Conservation (phyloP, 306 rosid species). For the Luffa aegyptiaca region DNA sequence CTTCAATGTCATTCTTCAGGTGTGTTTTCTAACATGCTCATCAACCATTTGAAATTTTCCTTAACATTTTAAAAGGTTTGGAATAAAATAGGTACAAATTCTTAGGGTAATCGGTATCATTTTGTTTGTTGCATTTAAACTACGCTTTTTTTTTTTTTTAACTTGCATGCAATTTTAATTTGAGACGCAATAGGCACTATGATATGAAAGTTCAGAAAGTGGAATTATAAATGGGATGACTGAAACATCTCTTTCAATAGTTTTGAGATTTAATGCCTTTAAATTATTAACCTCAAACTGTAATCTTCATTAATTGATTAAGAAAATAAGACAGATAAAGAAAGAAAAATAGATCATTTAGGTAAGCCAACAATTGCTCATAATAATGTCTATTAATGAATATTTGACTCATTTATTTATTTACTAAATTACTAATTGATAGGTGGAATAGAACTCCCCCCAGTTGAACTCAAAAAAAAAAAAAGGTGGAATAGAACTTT, state of each 20-base stretch:
- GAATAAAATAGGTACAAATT: background rate
- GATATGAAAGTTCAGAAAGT: background rate
- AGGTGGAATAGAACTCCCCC: background rate
- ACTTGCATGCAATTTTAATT: background rate
- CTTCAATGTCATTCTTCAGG: conserved; percentile 21
- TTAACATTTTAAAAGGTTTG: background rate
- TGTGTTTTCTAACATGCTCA: background rate
- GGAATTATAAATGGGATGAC: background rate
- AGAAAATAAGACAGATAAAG: background rate
- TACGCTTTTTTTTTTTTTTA: background rate
- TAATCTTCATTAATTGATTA: background rate
- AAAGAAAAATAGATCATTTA: background rate
- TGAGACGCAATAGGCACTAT: background rate
- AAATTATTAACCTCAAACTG: background rate
- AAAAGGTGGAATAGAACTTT: background rate
- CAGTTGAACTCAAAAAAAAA: no score
- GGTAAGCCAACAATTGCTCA: background rate
- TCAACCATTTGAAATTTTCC: background rate
- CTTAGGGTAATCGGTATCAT: background rate
- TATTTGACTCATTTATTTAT: background rate
- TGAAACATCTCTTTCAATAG: background rate
- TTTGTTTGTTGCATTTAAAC: background rate
- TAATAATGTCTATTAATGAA: background rate
- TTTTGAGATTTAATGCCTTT: background rate
- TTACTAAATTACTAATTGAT: background rate